Evolutionary conservation across 768 basidiomycete genomes (phyloP).

Genomic region (Termitomyces heimii): DNA sequence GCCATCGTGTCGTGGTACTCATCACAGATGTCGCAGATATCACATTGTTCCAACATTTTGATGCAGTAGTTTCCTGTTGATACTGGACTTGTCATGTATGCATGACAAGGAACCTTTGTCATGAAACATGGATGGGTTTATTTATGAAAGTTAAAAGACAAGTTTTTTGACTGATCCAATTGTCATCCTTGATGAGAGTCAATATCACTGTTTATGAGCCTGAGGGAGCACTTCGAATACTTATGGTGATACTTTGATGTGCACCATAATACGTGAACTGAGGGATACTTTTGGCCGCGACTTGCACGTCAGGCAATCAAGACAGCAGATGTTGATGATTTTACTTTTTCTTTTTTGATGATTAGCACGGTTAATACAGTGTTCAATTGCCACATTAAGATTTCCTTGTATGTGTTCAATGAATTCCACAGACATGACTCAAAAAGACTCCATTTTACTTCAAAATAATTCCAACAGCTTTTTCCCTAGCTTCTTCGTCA

Average conservation of each 20-base stretch:
- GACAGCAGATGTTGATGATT: background rate
- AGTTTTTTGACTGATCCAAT: background rate
- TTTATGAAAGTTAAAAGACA: background rate
- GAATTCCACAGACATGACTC: background rate
- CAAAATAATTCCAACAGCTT: background rate
- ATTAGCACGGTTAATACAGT: background rate
- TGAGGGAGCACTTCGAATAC: no score
- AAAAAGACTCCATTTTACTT: background rate
- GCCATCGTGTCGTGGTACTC: no score
- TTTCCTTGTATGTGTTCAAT: background rate
- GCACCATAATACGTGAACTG: background rate
- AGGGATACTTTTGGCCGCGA: no score
- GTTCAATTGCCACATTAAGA: background rate
- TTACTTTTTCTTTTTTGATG: background rate
- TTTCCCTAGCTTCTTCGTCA: background rate
- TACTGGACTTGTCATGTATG: background rate
- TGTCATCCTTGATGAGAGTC: no score
- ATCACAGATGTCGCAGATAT: no score
- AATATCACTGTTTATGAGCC: background rate
- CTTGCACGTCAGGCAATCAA: no score
- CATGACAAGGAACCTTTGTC: background rate
- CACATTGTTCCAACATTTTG: no score
- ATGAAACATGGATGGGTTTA: background rate
- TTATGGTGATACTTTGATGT: background rate
- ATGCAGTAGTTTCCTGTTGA: no score